Percentiles rank a stretch among this genome's conserved stretches.
These are phyloP conservation scores for Mucor circinelloides DNA, from an alignment of 371 early-diverging fungal genomes.

Conservation along the genomic window DNA sequence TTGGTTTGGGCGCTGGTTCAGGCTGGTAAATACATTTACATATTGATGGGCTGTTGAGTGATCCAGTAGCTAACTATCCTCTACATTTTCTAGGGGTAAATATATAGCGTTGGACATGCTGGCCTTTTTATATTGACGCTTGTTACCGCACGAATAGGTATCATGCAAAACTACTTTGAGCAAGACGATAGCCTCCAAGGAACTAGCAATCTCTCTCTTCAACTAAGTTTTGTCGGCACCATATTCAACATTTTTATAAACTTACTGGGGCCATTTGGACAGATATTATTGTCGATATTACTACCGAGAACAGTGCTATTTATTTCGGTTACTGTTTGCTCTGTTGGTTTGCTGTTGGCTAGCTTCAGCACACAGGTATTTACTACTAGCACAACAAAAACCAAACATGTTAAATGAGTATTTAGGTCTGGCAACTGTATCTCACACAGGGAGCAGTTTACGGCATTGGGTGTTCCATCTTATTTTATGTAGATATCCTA, in stretches of 20 bases:
- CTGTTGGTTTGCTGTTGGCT: conserved; percentile 32
- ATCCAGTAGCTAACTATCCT: neutral
- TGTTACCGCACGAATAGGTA: conserved; percentile 8
- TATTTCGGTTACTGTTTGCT: conserved; percentile 24
- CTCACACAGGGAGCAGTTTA: conserved; percentile 38
- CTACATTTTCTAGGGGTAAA: conserved; percentile 8
- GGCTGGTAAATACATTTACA: conserved; percentile 33
- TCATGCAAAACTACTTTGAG: conserved; percentile 34
- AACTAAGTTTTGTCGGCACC: conserved; percentile 40
- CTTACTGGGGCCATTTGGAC: conserved; percentile 29
- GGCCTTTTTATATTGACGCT: neutral
- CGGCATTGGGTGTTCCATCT: conserved; percentile 51
- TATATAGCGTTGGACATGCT: neutral
- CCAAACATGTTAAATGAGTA: neutral
- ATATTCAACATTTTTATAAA: conserved; percentile 34
- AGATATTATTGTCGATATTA: conserved; percentile 24
- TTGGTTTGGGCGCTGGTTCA: conserved; percentile 50
- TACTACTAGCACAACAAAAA: too few relatives aligned
- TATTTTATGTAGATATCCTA: conserved; percentile 27
- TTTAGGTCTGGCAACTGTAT: conserved; percentile 40
- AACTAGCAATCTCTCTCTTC: conserved; percentile 8
- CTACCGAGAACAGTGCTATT: conserved; percentile 26
- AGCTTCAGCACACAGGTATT: conserved; percentile 34
- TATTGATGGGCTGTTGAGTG: neutral
- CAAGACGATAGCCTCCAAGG: conserved; percentile 4